Evolutionary conservation across 495 filamentous ascomycete species (phyloP).

Genomic region (Penicillium daleae): DNA sequence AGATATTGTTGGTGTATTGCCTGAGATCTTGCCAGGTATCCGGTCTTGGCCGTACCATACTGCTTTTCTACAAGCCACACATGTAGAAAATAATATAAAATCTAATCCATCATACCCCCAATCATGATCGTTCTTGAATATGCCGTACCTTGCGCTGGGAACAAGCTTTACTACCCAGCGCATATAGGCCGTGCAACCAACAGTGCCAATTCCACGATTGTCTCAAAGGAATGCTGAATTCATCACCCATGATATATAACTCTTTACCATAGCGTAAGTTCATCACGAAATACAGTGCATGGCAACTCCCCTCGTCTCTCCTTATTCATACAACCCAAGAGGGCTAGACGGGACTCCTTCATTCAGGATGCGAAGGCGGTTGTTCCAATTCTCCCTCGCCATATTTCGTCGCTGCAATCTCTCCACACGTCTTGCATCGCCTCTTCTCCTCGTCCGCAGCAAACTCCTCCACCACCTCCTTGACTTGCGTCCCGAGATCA

Average conservation of each 20-base stretch:
- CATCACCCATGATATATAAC: constrained; percentile 17
- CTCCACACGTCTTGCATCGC: constrained; percentile 78
- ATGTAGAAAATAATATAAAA: constrained; percentile 23
- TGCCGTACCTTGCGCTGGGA: not conserved
- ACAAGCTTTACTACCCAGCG: not conserved
- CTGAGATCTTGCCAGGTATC: not conserved
- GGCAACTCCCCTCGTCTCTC: not conserved
- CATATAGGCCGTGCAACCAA: not conserved
- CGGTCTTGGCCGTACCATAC: constrained; percentile 15
- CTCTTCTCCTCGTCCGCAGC: constrained; percentile 70
- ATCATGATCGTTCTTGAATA: not conserved
- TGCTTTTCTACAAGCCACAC: constrained; percentile 11
- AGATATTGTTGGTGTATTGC: not conserved
- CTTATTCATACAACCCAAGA: not conserved
- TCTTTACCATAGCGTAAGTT: not conserved
- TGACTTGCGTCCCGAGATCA: constrained; percentile 96
- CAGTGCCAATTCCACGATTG: not conserved
- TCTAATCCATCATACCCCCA: constrained; percentile 18
- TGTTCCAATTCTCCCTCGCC: constrained; percentile 48
- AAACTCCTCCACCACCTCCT: constrained; percentile 86
- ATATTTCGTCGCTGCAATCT: constrained; percentile 60
- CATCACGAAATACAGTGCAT: not conserved
- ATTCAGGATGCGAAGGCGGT: constrained; percentile 43
- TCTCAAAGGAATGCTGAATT: constrained; percentile 10
- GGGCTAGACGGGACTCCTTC: not conserved